Evolutionary conservation across 2,329 filamentous ascomycete species (phyloP), one percentile per base, ranked within the genome.

Genomic region (Ophiostoma quercus): DNA sequence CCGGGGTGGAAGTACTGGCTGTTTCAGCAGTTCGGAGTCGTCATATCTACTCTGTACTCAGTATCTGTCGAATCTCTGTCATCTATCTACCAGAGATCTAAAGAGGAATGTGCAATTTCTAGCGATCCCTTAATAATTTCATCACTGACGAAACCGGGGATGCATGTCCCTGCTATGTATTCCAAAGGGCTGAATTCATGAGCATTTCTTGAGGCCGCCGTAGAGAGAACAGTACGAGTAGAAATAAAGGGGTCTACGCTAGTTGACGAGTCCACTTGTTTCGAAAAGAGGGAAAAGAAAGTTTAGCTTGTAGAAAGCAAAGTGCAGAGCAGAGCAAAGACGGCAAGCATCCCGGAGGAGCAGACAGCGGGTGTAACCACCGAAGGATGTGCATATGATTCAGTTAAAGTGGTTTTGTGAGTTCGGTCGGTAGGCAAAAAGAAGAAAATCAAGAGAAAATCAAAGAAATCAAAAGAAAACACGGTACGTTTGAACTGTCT

Each of bases 241-340:
- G 19, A 34, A 63, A 22, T 22, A 39, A 65, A 41, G 34, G 32
- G 62, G 62, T 39, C 62, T n/a, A 12, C 62, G 62, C 62, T 63
- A 63, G 6, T 14, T 34, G 43, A 47, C 43, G 29, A 65, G 62
- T 14, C 62, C 62, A 65, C 62, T 65, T 39, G 62, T 65, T 65
- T 65, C 62, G 34, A 25, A 65, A 65, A 65, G 34, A 65, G 62
- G 60, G 19, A 37, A 65, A 65, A 65, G 62, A 22, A n/a, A 22
- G 19, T 12, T n/a, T 51, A 51, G 47, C 25, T 29, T 2, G 25
- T 29, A 29, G 25, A 29, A 9, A 63, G 60, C 32, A 62, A 57
- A 9, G n/a, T 32, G 54, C 34, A 41, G 39, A 41, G 54, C 34
- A 41, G 39, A 41, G 39, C 39, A 41, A 41, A 41, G 39, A 14